Percentiles rank a stretch among this genome's conserved stretches.
phyloP scores from a whole-genome alignment of 768 basidiomycete species.

The Tylopilus felleus region DNA sequence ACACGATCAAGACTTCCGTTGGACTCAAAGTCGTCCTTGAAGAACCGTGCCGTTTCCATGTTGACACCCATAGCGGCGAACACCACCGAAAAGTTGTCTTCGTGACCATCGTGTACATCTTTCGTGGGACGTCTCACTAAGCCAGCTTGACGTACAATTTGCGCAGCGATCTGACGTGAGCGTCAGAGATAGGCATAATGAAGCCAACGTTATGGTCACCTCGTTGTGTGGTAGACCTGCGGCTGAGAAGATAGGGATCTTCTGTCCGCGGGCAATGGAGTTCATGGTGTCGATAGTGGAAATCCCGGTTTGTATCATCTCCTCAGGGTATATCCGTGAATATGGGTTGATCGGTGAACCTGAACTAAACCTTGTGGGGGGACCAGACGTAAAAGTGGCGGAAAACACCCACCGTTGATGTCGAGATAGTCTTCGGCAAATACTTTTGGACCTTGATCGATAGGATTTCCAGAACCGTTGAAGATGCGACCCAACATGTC shows the following conservation, averaged over 20 bases:
- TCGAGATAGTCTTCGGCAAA: constrained; percentile 99
- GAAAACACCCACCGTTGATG: constrained; percentile 78
- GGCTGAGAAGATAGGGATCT: constrained; percentile 99
- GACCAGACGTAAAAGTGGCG: background rate
- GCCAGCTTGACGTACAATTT: constrained; percentile 99
- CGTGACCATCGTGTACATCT: constrained; percentile 97
- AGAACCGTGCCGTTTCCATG: constrained; percentile 99
- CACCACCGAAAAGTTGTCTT: constrained; percentile 99
- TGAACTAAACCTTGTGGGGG: constrained; percentile 33
- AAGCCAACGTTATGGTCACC: constrained; percentile 41
- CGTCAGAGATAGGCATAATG: constrained; percentile 23
- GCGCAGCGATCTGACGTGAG: constrained; percentile 83
- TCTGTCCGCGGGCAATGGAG: constrained; percentile 99
- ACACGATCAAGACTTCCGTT: constrained; percentile 97
- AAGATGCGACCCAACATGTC: constrained; percentile 99
- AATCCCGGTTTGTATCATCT: constrained; percentile 99
- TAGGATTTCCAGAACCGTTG: constrained; percentile 97
- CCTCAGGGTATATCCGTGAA: constrained; percentile 98
- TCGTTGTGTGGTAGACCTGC: constrained; percentile 99
- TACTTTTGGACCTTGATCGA: constrained; percentile 97
- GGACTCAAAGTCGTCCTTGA: constrained; percentile 99
- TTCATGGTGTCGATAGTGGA: constrained; percentile 98
- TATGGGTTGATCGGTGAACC: constrained; percentile 98
- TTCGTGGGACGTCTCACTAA: constrained; percentile 96
- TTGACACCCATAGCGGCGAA: constrained; percentile 99